These are phyloP conservation scores for Pichia norvegensis DNA, from an alignment of 1,139 yeast genomes.

Conservation along the genomic window DNA sequence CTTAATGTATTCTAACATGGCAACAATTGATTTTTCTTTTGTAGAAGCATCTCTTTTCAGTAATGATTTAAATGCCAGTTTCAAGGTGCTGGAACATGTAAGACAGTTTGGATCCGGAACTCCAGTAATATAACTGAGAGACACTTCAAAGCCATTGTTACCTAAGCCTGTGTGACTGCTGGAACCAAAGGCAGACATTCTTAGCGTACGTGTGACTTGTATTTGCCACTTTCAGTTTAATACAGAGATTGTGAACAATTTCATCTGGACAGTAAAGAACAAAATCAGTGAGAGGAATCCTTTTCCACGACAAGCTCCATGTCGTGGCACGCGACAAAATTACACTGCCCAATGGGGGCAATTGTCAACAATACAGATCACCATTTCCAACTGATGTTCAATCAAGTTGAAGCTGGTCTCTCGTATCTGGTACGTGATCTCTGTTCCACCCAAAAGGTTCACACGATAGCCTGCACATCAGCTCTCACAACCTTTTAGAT, in stretches of 20 bases:
- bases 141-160: constrained; percentile 53
- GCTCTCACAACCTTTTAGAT: not conserved
- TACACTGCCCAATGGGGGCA: constrained; percentile 5
- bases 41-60: constrained; percentile 77
- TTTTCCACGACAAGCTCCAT: not conserved
- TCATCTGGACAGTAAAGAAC: not conserved
- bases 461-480: not conserved
- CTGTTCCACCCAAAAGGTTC: not conserved
- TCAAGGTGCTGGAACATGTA: constrained; percentile 45
- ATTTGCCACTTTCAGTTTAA: not conserved
- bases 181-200: constrained; percentile 9
- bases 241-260: not conserved
- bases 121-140: constrained; percentile 70
- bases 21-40: constrained; percentile 68
- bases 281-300: not conserved
- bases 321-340: constrained; percentile 2
- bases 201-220: not conserved
- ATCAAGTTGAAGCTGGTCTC: not conserved
- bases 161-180: constrained; percentile 23
- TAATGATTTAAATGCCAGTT: constrained; percentile 63
- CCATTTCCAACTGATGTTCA: not conserved
- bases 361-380: constrained; percentile 3
- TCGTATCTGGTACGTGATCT: not conserved
- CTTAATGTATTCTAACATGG: constrained; percentile 35
- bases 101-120: constrained; percentile 62